Conservation (phyloP, 345 rosid species). For the Physaria fendleri region DNA sequence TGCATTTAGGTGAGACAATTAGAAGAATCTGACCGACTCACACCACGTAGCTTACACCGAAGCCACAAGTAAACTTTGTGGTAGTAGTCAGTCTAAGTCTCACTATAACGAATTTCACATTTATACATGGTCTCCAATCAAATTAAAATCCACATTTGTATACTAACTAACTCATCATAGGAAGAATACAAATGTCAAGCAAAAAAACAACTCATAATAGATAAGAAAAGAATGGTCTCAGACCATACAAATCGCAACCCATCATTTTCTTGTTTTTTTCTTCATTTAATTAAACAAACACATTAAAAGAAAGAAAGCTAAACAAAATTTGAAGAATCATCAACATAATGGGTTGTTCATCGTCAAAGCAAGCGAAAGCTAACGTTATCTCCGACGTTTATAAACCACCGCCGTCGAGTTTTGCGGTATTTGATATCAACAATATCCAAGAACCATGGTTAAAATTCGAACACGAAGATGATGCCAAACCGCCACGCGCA, state of each 20-base stretch:
- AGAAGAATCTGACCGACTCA: constrained; percentile 5
- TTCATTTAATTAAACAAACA: constrained; percentile 7
- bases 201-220: neutral
- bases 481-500: constrained; percentile 30
- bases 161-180: neutral
- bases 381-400: constrained; percentile 53
- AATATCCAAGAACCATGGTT: constrained; percentile 90
- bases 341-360: constrained; percentile 64
- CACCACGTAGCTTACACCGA: constrained; percentile 17
- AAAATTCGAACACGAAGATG: constrained; percentile 31
- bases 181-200: constrained; percentile 7
- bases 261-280: constrained; percentile 16
- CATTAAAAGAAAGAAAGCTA: neutral
- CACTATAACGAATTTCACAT: neutral
- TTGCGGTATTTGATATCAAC: constrained; percentile 72
- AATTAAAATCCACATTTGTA: neutral
- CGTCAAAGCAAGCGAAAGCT: constrained; percentile 56
- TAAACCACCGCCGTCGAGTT: constrained; percentile 70
- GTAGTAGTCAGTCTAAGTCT: neutral
- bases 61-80: constrained; percentile 22
- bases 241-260: constrained; percentile 20
- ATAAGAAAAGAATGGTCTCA: constrained; percentile 22
- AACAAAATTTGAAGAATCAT: neutral
- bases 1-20: neutral
- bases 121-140: constrained; percentile 13